Conservation (phyloP, 2,329 filamentous ascomycete species). For the Capronia coronata region DNA sequence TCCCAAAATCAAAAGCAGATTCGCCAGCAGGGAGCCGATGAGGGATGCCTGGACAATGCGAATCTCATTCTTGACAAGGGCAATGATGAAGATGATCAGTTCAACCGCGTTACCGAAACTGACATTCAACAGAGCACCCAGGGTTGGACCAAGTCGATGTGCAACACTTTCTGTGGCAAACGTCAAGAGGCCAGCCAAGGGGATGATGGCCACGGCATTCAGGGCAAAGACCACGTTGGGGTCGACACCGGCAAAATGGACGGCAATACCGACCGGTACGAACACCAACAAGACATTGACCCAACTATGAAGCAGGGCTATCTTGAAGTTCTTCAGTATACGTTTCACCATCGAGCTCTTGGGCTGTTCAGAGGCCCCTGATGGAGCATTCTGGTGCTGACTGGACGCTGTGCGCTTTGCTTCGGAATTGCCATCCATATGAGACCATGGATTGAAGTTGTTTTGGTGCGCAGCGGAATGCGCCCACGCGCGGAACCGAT, state of each 20-base stretch:
- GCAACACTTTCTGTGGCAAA: slow-evolving; percentile 89
- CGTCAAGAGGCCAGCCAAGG: slow-evolving; percentile 78
- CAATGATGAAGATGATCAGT: slow-evolving; percentile 63
- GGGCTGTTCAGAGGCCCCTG: slow-evolving; percentile 3
- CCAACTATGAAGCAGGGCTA: slow-evolving; percentile 73
- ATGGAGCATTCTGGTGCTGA: background rate
- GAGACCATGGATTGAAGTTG: slow-evolving; percentile 27
- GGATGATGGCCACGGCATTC: slow-evolving; percentile 90
- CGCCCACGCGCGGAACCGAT: slow-evolving; percentile 25
- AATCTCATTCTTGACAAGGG: slow-evolving; percentile 65
- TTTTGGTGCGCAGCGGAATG: slow-evolving; percentile 24
- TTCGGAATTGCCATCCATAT: slow-evolving; percentile 1
- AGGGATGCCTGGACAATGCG: slow-evolving; percentile 87
- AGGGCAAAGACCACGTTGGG: slow-evolving; percentile 68
- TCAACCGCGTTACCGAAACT: slow-evolving; percentile 89
- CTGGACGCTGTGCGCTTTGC: background rate
- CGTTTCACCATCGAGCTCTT: slow-evolving; percentile 16
- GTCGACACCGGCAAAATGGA: slow-evolving; percentile 58
- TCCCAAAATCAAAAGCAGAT: slow-evolving; percentile 78
- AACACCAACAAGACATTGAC: slow-evolving; percentile 76
- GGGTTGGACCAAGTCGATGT: slow-evolving; percentile 62
- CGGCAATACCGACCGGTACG: slow-evolving; percentile 70
- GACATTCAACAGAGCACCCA: slow-evolving; percentile 83
- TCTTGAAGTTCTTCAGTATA: slow-evolving; percentile 39
- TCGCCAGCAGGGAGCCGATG: slow-evolving; percentile 85